A percentile compares a stretch with the other conserved stretches of the same genome.
Conservation (phyloP, 257 asterid genomes). For the Solanum lycopersicoides region DNA sequence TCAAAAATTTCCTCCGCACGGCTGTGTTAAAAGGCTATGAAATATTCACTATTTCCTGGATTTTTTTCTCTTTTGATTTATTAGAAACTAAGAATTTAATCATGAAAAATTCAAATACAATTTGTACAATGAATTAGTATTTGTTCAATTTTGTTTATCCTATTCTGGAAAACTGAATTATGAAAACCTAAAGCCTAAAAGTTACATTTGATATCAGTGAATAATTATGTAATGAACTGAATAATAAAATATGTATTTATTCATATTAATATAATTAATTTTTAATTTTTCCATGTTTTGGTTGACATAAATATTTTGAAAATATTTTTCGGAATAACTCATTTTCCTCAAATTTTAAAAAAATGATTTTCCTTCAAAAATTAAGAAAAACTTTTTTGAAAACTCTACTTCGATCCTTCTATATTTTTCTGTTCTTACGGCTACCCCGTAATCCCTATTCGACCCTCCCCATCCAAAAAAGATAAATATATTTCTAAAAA, state of each 20-base stretch:
- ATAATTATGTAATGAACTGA: not conserved
- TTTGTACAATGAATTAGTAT: not conserved
- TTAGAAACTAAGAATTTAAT: not conserved
- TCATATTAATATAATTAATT: not conserved
- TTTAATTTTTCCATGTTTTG: too few relatives aligned
- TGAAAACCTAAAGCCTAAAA: not conserved
- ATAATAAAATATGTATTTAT: not conserved
- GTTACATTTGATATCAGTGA: not conserved
- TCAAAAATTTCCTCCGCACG: not conserved
- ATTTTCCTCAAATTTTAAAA: too few relatives aligned
- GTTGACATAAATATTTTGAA: too few relatives aligned
- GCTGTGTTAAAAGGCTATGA: not conserved
- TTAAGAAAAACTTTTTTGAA: too few relatives aligned
- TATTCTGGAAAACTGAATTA: not conserved
- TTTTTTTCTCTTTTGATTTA: too few relatives aligned
- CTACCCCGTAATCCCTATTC: too few relatives aligned
- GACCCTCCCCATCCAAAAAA: too few relatives aligned
- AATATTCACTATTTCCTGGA: not conserved
- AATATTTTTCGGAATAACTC: too few relatives aligned
- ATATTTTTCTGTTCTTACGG: too few relatives aligned
- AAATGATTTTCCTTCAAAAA: too few relatives aligned
- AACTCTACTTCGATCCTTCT: too few relatives aligned
- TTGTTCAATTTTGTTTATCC: not conserved
- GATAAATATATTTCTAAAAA: too few relatives aligned
- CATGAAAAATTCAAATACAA: not conserved